A percentile compares a stretch with the other conserved stretches of the same genome.
phyloP scores from a whole-genome alignment of 2,329 filamentous ascomycete genomes.

The Corniculantispora saksenae region DNA sequence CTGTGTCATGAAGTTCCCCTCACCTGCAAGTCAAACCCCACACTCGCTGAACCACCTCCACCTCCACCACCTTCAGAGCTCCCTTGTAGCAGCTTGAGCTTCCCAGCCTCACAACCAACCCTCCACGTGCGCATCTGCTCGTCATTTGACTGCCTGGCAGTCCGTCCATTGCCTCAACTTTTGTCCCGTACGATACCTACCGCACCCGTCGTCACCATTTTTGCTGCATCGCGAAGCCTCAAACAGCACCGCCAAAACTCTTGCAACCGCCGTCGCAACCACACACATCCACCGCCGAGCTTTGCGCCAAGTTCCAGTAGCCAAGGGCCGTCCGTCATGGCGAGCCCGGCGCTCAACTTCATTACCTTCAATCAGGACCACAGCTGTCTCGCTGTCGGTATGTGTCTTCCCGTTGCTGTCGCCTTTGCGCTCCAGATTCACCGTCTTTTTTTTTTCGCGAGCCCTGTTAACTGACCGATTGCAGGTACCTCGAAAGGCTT shows the following conservation, averaged over 20 bases:
- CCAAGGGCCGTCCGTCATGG: conserved; percentile 50
- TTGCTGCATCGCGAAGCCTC: conserved; percentile 1
- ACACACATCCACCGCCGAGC: background rate
- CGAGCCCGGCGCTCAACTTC: conserved; percentile 82
- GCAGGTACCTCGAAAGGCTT: conserved; percentile 89
- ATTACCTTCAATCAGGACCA: conserved; percentile 99
- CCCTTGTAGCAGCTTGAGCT: background rate
- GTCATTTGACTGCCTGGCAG: conserved; percentile 12
- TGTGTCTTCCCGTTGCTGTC: conserved; percentile 19
- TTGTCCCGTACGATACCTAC: background rate
- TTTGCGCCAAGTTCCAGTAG: background rate
- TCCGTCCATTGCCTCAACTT: background rate
- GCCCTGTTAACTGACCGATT: background rate
- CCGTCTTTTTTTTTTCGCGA: background rate
- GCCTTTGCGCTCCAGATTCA: background rate
- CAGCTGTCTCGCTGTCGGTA: conserved; percentile 93
- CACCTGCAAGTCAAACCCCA: conserved; percentile 10
- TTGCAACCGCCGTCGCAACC: conserved; percentile 6
- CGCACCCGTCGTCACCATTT: background rate
- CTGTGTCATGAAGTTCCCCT: background rate
- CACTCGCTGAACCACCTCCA: background rate
- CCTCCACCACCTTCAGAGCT: background rate
- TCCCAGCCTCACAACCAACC: conserved; percentile 9
- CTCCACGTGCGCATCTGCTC: conserved; percentile 9
- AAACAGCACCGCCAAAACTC: conserved; percentile 9